phyloP scores from a whole-genome alignment of 257 asterid species.

The Anisodus tanguticus region DNA sequence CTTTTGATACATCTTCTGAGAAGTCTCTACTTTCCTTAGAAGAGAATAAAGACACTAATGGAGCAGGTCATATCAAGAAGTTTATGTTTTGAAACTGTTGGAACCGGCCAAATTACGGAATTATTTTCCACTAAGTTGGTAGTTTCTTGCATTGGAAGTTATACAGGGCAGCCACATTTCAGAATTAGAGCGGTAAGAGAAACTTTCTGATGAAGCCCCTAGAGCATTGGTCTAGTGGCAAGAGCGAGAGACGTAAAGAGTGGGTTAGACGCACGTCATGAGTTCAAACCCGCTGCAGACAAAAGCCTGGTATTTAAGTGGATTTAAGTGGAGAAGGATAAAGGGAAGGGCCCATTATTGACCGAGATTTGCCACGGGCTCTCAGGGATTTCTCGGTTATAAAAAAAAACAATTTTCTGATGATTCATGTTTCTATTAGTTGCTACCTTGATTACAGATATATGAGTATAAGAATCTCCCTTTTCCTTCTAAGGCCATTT shows the following conservation, averaged over 20 bases:
- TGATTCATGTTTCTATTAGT: not conserved
- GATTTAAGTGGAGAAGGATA: not conserved
- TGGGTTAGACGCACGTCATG: not conserved
- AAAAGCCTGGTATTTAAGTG: not conserved
- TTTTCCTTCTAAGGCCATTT: not conserved
- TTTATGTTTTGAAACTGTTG: not conserved
- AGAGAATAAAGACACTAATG: not conserved
- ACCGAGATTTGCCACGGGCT: not conserved
- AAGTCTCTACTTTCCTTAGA: conserved; percentile 9
- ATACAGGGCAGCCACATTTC: conserved; percentile 3
- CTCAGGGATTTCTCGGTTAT: not conserved
- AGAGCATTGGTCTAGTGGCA: not conserved
- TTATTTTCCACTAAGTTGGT: conserved; percentile 15
- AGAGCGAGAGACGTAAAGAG: not conserved
- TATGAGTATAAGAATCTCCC: not conserved
- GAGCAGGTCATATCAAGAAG: conserved; percentile 13
- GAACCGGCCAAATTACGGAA: not conserved
- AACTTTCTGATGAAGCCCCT: not conserved
- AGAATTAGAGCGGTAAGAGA: not conserved
- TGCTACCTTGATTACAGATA: not conserved
- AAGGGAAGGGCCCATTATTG: not conserved
- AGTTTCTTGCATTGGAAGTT: not conserved
- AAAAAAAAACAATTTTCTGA: not conserved
- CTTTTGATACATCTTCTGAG: not conserved
- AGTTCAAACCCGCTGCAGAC: not conserved